phyloP scores from a whole-genome alignment of 257 asterid species.

The Euphrasia confusa region DNA sequence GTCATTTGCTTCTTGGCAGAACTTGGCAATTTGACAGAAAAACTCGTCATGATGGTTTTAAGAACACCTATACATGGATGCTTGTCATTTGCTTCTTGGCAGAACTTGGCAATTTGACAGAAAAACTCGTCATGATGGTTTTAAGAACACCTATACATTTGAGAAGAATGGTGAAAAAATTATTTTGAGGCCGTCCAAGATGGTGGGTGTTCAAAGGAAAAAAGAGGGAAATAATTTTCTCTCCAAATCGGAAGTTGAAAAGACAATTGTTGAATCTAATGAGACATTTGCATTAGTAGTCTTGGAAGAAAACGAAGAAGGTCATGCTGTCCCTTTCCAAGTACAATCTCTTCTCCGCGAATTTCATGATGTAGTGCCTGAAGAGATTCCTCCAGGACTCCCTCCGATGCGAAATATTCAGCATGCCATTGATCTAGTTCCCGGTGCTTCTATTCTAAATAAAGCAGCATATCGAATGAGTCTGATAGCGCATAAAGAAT shows the following conservation, averaged over 20 bases:
- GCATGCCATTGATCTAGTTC: no score
- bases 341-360: no score
- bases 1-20: conserved; percentile 12
- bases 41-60: not conserved
- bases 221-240: not conserved
- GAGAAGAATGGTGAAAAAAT: not conserved
- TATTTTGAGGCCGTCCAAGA: not conserved
- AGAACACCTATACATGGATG: not conserved
- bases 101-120: not conserved
- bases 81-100: not conserved
- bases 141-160: not conserved
- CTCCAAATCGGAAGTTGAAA: not conserved
- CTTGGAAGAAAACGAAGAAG: not conserved
- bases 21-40: conserved; percentile 1
- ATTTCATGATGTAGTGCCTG: no score
- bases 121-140: not conserved
- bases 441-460: no score
- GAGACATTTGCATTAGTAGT: not conserved
- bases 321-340: no score
- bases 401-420: no score
- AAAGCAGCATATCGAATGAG: no score
- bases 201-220: no score
- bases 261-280: not conserved
- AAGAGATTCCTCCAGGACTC: no score
- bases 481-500: no score